A percentile compares a stretch with the other conserved stretches of the same genome.
Conservation (phyloP, 805 yeast species). For the Candida odintsovae region DNA sequence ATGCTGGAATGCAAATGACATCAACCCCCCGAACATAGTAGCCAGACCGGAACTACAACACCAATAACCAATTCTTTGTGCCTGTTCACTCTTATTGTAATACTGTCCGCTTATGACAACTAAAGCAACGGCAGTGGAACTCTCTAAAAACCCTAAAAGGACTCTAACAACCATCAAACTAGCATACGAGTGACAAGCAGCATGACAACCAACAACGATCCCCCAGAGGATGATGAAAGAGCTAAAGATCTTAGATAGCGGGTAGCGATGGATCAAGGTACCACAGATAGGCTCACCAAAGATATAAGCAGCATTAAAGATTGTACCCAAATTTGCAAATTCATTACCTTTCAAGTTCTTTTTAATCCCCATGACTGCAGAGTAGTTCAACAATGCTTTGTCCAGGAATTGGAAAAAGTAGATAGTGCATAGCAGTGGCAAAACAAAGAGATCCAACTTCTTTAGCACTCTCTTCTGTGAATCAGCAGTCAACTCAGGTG, state of each 20-base stretch:
- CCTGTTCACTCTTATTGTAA: constrained; percentile 46
- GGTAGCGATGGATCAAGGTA: constrained; percentile 41
- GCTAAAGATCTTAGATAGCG: constrained; percentile 45
- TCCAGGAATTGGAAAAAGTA: constrained; percentile 54
- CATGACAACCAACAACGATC: constrained; percentile 38
- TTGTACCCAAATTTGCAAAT: constrained; percentile 45
- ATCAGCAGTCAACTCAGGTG: not conserved
- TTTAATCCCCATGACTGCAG: constrained; percentile 61
- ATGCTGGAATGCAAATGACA: constrained; percentile 48
- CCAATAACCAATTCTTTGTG: constrained; percentile 48
- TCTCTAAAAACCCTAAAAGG: constrained; percentile 46
- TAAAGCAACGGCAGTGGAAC: constrained; percentile 49
- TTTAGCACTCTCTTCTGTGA: constrained; percentile 5
- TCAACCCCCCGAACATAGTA: constrained; percentile 37
- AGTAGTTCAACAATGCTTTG: constrained; percentile 48
- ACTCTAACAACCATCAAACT: constrained; percentile 46
- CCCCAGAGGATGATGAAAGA: constrained; percentile 46
- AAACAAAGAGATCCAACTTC: constrained; percentile 12
- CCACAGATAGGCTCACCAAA: constrained; percentile 44
- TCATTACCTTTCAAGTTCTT: constrained; percentile 40
- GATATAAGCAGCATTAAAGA: constrained; percentile 46
- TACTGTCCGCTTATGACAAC: constrained; percentile 54
- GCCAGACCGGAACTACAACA: constrained; percentile 48
- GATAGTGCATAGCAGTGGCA: constrained; percentile 36
- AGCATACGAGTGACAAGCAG: constrained; percentile 45